Evolutionary conservation across 352 stramenopile genomes (phyloP).

Genomic region (Pythium aquatile): DNA sequence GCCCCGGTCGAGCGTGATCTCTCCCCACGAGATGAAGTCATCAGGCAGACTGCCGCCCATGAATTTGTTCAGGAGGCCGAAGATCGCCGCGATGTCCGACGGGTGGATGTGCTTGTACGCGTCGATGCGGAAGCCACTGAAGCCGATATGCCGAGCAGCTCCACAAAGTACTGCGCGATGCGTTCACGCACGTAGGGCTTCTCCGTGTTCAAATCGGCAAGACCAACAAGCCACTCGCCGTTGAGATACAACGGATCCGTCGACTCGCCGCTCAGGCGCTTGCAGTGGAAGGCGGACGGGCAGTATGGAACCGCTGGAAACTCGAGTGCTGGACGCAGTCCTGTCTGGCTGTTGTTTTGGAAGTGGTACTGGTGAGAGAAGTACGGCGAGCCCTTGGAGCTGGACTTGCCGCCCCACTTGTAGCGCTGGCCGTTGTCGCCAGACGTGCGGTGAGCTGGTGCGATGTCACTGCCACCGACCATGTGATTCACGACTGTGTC

Average conservation of each 20-base stretch:
- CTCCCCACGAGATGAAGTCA: constrained; percentile 66
- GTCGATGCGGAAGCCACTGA: constrained; percentile 67
- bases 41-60: constrained; percentile 56
- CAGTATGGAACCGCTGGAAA: constrained; percentile 59
- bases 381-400: constrained; percentile 22
- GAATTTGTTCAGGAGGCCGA: constrained; percentile 46
- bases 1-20: constrained; percentile 39
- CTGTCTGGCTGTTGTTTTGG: constrained; percentile 42
- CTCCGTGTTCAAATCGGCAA: constrained; percentile 57
- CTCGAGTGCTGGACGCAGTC: constrained; percentile 42
- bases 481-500: constrained; percentile 34
- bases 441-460: constrained; percentile 22
- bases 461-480: constrained; percentile 29
- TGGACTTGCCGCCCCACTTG: constrained; percentile 25
- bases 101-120: constrained; percentile 66
- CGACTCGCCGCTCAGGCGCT: constrained; percentile 41
- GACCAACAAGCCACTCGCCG: constrained; percentile 45
- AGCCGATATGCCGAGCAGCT: constrained; percentile 59
- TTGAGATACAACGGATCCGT: constrained; percentile 37
- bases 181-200: constrained; percentile 56
- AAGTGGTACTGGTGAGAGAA: constrained; percentile 42
- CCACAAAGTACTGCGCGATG: constrained; percentile 73
- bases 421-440: constrained; percentile 13
- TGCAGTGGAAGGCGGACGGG: constrained; percentile 65
- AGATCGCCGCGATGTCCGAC: constrained; percentile 45